Evolutionary conservation across 169 alveolate genomes (phyloP).

Genomic region (Plasmodium chabaudi): DNA sequence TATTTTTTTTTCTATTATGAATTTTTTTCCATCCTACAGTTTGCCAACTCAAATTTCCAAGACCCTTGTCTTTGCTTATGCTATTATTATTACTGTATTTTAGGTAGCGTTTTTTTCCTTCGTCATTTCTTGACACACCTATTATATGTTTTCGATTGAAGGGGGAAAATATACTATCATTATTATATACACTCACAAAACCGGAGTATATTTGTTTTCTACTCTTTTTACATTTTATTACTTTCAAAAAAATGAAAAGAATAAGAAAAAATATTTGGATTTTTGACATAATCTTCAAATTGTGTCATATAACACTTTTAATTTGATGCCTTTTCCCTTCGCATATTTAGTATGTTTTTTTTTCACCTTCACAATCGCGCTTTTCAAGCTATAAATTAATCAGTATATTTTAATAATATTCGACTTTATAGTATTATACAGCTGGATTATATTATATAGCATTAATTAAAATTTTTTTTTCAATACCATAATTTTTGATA

Average conservation of each 20-base stretch:
- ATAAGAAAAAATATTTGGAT: conserved; percentile 10
- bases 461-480: no score
- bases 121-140: background rate
- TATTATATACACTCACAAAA: conserved; percentile 32
- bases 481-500: no score
- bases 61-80: background rate
- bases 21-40: background rate
- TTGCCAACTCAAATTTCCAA: background rate
- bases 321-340: background rate
- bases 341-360: background rate
- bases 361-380: background rate
- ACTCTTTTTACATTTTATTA: conserved; percentile 39
- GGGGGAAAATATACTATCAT: conserved; percentile 8
- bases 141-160: conserved; percentile 7
- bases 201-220: background rate
- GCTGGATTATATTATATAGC: no score
- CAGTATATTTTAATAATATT: no score
- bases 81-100: conserved; percentile 2
- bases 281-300: conserved; percentile 33
- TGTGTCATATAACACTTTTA: background rate
- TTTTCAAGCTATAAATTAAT: no score
- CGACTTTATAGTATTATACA: no score
- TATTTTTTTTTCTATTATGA: background rate
- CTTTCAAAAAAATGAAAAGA: conserved; percentile 26
- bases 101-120: conserved; percentile 11